Evolutionary conservation across 805 yeast genomes (phyloP), one percentile per base, ranked within the genome.

Genomic region (Ascoidea rubescens): DNA sequence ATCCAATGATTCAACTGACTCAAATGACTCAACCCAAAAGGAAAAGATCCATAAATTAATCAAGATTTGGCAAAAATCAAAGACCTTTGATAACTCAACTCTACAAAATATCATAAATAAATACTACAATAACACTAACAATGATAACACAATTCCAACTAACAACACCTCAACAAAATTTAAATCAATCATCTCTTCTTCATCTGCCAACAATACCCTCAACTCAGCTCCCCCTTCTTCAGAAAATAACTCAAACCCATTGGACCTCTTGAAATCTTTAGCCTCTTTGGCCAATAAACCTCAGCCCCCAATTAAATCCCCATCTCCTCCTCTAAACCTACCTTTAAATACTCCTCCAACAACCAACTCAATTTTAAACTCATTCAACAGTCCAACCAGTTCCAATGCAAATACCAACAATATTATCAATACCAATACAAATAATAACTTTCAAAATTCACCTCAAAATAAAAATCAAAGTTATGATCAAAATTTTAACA

Each of bases 11-110:
- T n/a, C 16, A 64, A 62, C 66, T 55, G 73, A 69, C 52, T 85
- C 73, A 33, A 33, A 33, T 62, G n/a, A n/a, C n/a, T n/a, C n/a
- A n/a, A n/a, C n/a, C n/a, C 85, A 72, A 67, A 77, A 67, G 63
- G 88, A 80, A 54, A 93, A 90, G 66, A 78, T 89, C 59, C 72
- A 81, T 60, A 91, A 89, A 67, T 74, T 93, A 59, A 77, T 93
- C 58, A 96, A 87, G 57, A 90, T 93, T 60, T 93, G 99, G 99
- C 87, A 80, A 58, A 80, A 87, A 57, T 84, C 89, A 44, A 80
- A 79, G 47, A 84, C 96, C 14, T 91, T 93, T 68, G 72, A 73
- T 52, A 75, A 77, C 47, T 71, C 73, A 46, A 68, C 74, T 37
- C 70, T 93, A 52, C 66, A 73, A 48, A 63, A 73, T 17, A 74